Evolutionary conservation across 441 rosid genomes (phyloP).

Genomic region (Gossypium gossypioides): DNA sequence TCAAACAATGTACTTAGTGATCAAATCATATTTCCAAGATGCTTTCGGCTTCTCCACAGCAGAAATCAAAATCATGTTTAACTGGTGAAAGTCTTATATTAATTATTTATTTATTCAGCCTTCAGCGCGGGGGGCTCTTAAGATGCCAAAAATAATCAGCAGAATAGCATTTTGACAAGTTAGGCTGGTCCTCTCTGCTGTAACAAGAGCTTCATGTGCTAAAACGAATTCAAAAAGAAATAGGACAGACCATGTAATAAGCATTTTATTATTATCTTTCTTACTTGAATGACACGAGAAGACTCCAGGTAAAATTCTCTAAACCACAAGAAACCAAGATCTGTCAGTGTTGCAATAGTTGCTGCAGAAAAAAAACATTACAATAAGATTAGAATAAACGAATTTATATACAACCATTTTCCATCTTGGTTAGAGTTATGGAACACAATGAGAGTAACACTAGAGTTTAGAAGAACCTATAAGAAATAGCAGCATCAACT

Average conservation of each 20-base stretch:
- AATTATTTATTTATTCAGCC: background rate
- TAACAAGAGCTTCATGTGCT: constrained; percentile 8
- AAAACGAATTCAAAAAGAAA: constrained; percentile 9
- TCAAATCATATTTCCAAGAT: background rate
- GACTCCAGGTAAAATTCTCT: constrained; percentile 99
- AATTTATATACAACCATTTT: constrained; percentile 8
- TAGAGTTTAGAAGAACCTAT: background rate
- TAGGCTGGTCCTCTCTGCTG: background rate
- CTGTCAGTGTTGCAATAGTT: constrained; percentile 71
- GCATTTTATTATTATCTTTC: constrained; percentile 7
- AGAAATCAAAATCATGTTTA: background rate
- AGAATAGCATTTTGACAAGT: background rate
- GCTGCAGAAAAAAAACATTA: constrained; percentile 43
- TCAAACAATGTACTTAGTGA: background rate
- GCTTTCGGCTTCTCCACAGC: background rate
- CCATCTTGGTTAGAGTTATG: background rate
- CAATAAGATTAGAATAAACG: constrained; percentile 22
- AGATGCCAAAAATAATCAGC: background rate
- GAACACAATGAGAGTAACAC: background rate
- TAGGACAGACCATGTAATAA: background rate
- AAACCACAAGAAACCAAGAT: constrained; percentile 98
- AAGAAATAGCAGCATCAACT: background rate
- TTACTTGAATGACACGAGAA: constrained; percentile 98
- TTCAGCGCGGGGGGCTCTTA: background rate
- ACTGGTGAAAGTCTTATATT: background rate